Evolutionary conservation across 2,329 filamentous ascomycete genomes (phyloP).

Genomic region (Aspergillus brasiliensis): DNA sequence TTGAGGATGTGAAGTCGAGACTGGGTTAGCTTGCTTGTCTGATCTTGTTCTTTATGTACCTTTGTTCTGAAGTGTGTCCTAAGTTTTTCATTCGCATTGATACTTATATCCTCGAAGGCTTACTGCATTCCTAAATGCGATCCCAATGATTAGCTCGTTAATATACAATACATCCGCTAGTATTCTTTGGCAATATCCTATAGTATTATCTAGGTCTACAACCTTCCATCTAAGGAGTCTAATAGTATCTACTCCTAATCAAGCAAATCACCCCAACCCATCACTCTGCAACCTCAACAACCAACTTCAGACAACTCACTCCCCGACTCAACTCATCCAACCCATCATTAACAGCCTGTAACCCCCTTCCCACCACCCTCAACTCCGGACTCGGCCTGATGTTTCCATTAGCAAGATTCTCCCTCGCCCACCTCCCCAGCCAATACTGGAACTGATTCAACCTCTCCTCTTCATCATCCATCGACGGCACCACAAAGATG

Average conservation of each 20-base stretch:
- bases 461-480: conserved; percentile 34
- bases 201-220: too few species aligned
- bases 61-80: too few species aligned
- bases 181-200: too few species aligned
- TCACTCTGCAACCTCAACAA: conserved; percentile 44
- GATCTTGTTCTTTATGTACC: too few species aligned
- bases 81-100: too few species aligned
- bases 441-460: conserved; percentile 44
- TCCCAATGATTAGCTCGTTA: too few species aligned
- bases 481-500: conserved; percentile 43
- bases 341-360: conserved; percentile 43
- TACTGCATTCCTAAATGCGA: too few species aligned
- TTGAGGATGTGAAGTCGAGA: neutral
- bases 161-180: too few species aligned
- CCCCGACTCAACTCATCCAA: conserved; percentile 40
- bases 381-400: conserved; percentile 46
- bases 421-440: conserved; percentile 43
- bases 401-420: conserved; percentile 33
- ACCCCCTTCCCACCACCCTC: conserved; percentile 40
- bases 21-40: neutral
- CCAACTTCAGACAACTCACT: conserved; percentile 49
- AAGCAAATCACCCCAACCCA: too few species aligned
- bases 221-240: too few species aligned
- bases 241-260: too few species aligned
- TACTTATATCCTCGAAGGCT: too few species aligned